These are phyloP conservation scores for Leptodermis oblonga DNA, from an alignment of 257 asterid genomes.

Conservation along the genomic window DNA sequence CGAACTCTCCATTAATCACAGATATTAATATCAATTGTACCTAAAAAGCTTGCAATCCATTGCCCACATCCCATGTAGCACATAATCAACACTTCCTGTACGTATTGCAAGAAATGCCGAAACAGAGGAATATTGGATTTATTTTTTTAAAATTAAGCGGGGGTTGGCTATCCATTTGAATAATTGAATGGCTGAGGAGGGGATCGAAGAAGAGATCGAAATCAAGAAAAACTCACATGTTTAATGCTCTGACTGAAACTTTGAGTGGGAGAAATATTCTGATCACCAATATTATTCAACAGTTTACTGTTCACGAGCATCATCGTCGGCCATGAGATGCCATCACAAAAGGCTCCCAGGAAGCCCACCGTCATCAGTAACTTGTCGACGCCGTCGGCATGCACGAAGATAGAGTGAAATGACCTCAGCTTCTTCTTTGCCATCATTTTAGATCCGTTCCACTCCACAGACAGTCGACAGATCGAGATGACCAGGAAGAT, in stretches of 20 bases:
- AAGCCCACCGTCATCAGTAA: slow-evolving; percentile 58
- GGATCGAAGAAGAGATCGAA: neutral
- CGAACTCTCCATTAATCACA: slow-evolving; percentile 62
- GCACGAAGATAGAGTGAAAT: slow-evolving; percentile 57
- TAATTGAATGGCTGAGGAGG: too few species aligned
- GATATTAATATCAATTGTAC: slow-evolving; percentile 55
- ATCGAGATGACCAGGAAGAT: too few species aligned
- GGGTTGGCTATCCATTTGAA: too few species aligned
- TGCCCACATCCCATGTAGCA: slow-evolving; percentile 73
- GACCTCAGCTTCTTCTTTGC: slow-evolving; percentile 24
- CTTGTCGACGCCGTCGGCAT: slow-evolving; percentile 53
- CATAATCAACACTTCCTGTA: slow-evolving; percentile 67
- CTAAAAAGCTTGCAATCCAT: slow-evolving; percentile 74
- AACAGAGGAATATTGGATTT: neutral
- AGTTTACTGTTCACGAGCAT: slow-evolving; percentile 53
- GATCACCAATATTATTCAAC: slow-evolving; percentile 54
- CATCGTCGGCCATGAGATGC: slow-evolving; percentile 60
- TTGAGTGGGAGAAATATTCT: slow-evolving; percentile 18
- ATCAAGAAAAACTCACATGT: slow-evolving; percentile 31
- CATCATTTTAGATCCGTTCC: too few species aligned
- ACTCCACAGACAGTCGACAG: too few species aligned
- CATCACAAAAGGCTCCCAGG: slow-evolving; percentile 64
- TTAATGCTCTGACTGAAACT: slow-evolving; percentile 36
- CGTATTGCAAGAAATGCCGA: slow-evolving; percentile 3
- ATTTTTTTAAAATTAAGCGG: neutral